A percentile compares a stretch with the other conserved stretches of the same genome.
Evolutionary conservation across 2,329 filamentous ascomycete species (phyloP).

Genomic region (Beauveria varroae): DNA sequence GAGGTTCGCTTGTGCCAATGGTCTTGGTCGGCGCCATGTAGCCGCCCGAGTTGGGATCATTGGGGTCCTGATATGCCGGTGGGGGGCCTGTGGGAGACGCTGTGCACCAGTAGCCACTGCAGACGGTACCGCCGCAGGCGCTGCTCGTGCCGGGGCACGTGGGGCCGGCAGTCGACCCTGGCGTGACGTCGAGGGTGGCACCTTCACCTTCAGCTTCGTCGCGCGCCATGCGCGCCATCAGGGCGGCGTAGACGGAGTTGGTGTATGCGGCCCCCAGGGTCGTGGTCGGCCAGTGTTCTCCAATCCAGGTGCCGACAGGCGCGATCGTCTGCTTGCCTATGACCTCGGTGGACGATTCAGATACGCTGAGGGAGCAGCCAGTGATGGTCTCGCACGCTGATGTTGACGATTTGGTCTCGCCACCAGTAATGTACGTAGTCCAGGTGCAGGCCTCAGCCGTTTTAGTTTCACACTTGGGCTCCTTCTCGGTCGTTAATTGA

Average conservation of each 20-base stretch:
- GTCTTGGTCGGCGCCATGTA: neutral
- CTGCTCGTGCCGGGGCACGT: constrained; percentile 12
- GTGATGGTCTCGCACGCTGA: constrained; percentile 13
- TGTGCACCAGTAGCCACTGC: constrained; percentile 17
- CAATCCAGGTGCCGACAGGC: constrained; percentile 7
- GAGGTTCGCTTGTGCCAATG: neutral
- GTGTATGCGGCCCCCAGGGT: neutral
- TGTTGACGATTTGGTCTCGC: constrained; percentile 11
- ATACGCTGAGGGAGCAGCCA: constrained; percentile 13
- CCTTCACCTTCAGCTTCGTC: neutral
- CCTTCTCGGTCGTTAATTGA: constrained; percentile 8
- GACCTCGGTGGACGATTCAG: constrained; percentile 9
- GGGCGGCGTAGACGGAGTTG: neutral
- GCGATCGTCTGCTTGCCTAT: constrained; percentile 11
- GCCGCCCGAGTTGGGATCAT: constrained; percentile 14
- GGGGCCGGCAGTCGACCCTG: constrained; percentile 10
- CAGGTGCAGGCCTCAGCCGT: constrained; percentile 12
- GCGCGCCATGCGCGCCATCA: neutral
- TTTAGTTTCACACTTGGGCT: constrained; percentile 12
- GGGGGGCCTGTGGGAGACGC: constrained; percentile 14
- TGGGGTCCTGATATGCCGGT: constrained; percentile 16
- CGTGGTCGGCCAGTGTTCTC: constrained; percentile 6
- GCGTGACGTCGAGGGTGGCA: constrained; percentile 7
- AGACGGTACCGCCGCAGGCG: constrained; percentile 17
- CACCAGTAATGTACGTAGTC: constrained; percentile 5